Evolutionary conservation across 2,329 filamentous ascomycete species (phyloP).

Genomic region (Ceratocystis lukuohia): DNA sequence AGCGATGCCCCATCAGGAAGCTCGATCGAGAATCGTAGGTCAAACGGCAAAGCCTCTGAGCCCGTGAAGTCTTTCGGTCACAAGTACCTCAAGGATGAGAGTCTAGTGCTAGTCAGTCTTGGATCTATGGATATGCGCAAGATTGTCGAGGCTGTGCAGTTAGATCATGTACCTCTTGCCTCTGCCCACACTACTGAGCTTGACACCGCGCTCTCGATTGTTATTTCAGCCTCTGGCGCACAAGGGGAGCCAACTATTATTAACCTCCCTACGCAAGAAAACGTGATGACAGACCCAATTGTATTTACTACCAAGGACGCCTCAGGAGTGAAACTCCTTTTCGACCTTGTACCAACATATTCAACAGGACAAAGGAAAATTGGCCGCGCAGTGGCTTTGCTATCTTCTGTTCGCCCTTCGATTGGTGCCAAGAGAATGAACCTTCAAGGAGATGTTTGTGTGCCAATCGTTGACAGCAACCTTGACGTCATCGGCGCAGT

Average conservation of each 20-base stretch:
- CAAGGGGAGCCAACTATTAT: slow-evolving; percentile 77
- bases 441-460: slow-evolving; percentile 79
- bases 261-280: slow-evolving; percentile 86
- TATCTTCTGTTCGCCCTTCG: slow-evolving; percentile 72
- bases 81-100: slow-evolving; percentile 78
- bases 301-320: slow-evolving; percentile 71
- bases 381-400: slow-evolving; percentile 73
- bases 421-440: slow-evolving; percentile 80
- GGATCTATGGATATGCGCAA: slow-evolving; percentile 93
- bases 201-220: slow-evolving; percentile 83
- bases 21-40: slow-evolving; percentile 49
- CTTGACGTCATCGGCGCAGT: slow-evolving; percentile 87
- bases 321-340: slow-evolving; percentile 73
- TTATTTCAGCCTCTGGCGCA: slow-evolving; percentile 75
- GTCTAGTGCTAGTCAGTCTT: slow-evolving; percentile 80
- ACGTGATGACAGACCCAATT: slow-evolving; percentile 84
- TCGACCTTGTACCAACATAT: slow-evolving; percentile 93
- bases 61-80: slow-evolving; percentile 93
- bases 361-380: slow-evolving; percentile 73
- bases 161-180: slow-evolving; percentile 76
- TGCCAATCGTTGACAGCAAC: slow-evolving; percentile 74
- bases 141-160: slow-evolving; percentile 61
- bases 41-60: slow-evolving; percentile 49
- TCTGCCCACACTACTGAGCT: slow-evolving; percentile 86
- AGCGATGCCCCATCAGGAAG: slow-evolving; percentile 32